Evolutionary conservation across 306 rosid species (phyloP).

Genomic region (Vicia villosa): DNA sequence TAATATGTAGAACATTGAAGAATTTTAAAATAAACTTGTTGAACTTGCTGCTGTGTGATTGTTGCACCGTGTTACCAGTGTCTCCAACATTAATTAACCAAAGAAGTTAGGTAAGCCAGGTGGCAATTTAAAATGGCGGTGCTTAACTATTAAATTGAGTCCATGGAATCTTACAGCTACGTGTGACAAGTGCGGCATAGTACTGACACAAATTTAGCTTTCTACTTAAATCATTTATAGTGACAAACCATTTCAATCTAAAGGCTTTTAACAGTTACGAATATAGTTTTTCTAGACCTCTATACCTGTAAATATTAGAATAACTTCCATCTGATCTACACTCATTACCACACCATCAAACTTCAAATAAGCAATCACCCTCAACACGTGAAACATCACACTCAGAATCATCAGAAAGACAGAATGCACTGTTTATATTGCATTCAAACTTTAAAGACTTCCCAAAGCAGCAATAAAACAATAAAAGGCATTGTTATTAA

Average conservation of each 20-base stretch:
- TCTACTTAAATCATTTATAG: neutral
- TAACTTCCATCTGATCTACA: neutral
- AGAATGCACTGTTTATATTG: slow-evolving; percentile 26
- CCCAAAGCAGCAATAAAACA: neutral
- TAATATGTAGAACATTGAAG: neutral
- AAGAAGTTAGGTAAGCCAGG: neutral
- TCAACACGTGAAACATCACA: neutral
- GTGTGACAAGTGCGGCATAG: neutral
- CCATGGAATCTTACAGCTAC: neutral
- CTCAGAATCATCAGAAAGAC: neutral
- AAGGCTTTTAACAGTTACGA: neutral
- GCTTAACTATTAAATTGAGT: neutral
- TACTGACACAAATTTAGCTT: neutral
- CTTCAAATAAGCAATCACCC: slow-evolving; percentile 1
- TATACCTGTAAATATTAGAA: neutral
- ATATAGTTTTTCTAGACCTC: neutral
- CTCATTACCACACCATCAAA: neutral
- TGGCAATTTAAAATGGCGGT: slow-evolving; percentile 14
- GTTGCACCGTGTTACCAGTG: neutral
- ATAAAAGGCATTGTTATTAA: neutral
- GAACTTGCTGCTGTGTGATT: neutral
- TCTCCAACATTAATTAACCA: neutral
- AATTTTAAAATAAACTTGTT: neutral
- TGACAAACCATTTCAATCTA: neutral
- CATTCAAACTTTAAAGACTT: slow-evolving; percentile 19